Evolutionary conservation across 176 grass and related monocot genomes (phyloP).

Genomic region (Tillandsia fasciculata): DNA sequence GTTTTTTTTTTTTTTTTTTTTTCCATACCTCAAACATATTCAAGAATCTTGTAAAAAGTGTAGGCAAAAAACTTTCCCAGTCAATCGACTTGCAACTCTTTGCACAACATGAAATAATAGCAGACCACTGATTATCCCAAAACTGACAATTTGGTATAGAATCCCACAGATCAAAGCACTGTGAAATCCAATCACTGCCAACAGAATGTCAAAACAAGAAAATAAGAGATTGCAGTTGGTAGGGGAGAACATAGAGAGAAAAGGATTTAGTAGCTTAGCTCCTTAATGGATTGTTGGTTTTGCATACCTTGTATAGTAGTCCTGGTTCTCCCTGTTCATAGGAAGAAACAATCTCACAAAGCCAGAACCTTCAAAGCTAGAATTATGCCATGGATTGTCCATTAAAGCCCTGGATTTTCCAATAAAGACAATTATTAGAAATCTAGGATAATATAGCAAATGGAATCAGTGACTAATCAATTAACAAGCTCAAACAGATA

Average conservation of each 20-base stretch:
- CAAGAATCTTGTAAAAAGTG: conserved; percentile 63
- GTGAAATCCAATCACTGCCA: conserved; percentile 67
- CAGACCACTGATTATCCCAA: conserved; percentile 88
- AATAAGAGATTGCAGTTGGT: conserved; percentile 3
- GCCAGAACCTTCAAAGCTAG: conserved; percentile 89
- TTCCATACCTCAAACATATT: conserved; percentile 91
- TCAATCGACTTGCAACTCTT: conserved; percentile 63
- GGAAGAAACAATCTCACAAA: conserved; percentile 91
- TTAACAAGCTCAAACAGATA: too few species aligned
- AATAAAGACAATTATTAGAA: not conserved
- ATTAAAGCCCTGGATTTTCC: conserved; percentile 47
- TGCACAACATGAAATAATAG: conserved; percentile 74
- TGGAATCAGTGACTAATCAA: conserved; percentile 1
- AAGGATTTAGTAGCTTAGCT: not conserved
- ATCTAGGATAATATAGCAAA: conserved; percentile 14
- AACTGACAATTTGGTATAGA: conserved; percentile 87
- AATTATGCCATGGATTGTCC: conserved; percentile 98
- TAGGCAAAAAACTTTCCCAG: conserved; percentile 73
- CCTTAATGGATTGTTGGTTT: not conserved
- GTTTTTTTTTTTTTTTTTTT: not conserved
- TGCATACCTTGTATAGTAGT: conserved; percentile 69
- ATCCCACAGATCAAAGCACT: conserved; percentile 74
- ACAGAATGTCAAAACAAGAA: conserved; percentile 18
- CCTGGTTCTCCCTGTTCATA: conserved; percentile 60
- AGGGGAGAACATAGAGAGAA: not conserved